These are phyloP conservation scores for Aegle marmelos DNA, from an alignment of 345 rosid species.

Conservation along the genomic window DNA sequence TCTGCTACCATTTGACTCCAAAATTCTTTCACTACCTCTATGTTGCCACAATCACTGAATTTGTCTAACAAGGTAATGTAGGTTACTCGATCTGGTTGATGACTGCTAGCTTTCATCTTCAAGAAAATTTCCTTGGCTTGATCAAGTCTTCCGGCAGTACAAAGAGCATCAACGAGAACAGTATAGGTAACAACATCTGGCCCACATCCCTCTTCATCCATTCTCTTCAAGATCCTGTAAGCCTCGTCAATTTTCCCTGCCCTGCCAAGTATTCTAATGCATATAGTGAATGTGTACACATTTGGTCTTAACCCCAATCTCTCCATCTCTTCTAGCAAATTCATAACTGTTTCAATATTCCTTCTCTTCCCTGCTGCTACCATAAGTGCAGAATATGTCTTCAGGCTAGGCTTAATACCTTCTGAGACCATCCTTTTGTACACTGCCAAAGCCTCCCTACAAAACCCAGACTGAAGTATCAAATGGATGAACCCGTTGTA, in stretches of 20 bases:
- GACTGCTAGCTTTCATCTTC: conserved; percentile 74
- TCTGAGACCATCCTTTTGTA: conserved; percentile 72
- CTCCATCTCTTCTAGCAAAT: conserved; percentile 79
- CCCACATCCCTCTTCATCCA: conserved; percentile 86
- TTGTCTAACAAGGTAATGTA: conserved; percentile 80
- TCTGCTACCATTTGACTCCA: conserved; percentile 87
- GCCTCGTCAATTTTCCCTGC: conserved; percentile 80
- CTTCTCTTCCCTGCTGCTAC: conserved; percentile 87
- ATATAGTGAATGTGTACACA: conserved; percentile 86
- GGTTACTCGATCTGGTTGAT: conserved; percentile 76
- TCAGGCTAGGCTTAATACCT: conserved; percentile 85
- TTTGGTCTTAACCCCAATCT: conserved; percentile 77
- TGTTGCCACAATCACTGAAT: conserved; percentile 65
- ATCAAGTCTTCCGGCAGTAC: conserved; percentile 63
- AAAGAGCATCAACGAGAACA: conserved; percentile 84
- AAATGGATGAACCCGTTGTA: conserved; percentile 79
- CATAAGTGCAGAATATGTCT: conserved; percentile 93
- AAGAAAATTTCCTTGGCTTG: conserved; percentile 59
- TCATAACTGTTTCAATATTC: conserved; percentile 61
- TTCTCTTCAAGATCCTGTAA: conserved; percentile 54
- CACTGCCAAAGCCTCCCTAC: conserved; percentile 60
- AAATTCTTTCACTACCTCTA: conserved; percentile 63
- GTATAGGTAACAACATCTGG: conserved; percentile 89
- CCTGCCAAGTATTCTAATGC: conserved; percentile 81
- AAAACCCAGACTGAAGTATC: conserved; percentile 62